phyloP scores from a whole-genome alignment of 305 asterid genomes.

The Solanum hybrid region DNA sequence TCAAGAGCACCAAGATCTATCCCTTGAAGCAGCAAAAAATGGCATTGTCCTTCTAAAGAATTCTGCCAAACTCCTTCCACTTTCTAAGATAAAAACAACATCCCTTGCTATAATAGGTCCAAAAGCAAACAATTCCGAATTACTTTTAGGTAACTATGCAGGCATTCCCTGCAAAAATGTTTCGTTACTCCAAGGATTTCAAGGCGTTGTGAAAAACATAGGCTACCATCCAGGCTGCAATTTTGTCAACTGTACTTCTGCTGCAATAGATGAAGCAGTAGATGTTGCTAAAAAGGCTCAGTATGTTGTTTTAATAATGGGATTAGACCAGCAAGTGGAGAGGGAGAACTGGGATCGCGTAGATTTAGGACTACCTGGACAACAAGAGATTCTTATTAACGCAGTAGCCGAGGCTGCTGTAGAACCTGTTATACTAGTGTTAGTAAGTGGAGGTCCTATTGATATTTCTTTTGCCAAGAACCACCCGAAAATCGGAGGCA shows the following conservation, averaged over 20 bases:
- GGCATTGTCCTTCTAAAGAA: constrained; percentile 56
- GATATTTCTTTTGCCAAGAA: constrained; percentile 51
- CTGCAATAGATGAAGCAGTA: constrained; percentile 4
- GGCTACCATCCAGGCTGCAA: constrained; percentile 34
- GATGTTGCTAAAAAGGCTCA: constrained; percentile 30
- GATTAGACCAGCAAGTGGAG: constrained; percentile 43
- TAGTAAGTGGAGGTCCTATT: constrained; percentile 62
- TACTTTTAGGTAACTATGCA: constrained; percentile 49
- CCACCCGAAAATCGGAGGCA: constrained; percentile 40
- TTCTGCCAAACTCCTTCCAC: constrained; percentile 31
- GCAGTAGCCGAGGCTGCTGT: constrained; percentile 43
- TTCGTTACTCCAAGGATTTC: constrained; percentile 49
- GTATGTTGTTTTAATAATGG: constrained; percentile 49
- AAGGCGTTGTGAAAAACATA: constrained; percentile 19
- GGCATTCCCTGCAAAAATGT: constrained; percentile 55
- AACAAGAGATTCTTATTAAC: constrained; percentile 34
- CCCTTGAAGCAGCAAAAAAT: constrained; percentile 45
- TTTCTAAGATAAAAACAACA: constrained; percentile 27
- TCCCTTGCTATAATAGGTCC: constrained; percentile 59
- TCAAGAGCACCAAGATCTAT: constrained; percentile 35
- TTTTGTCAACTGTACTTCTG: constrained; percentile 22
- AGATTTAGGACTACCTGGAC: constrained; percentile 45
- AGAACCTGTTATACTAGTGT: constrained; percentile 40
- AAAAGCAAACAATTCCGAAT: constrained; percentile 33
- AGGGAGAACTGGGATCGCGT: constrained; percentile 49